phyloP scores from a whole-genome alignment of 306 rosid species.

The Cucurbita pepo region DNA sequence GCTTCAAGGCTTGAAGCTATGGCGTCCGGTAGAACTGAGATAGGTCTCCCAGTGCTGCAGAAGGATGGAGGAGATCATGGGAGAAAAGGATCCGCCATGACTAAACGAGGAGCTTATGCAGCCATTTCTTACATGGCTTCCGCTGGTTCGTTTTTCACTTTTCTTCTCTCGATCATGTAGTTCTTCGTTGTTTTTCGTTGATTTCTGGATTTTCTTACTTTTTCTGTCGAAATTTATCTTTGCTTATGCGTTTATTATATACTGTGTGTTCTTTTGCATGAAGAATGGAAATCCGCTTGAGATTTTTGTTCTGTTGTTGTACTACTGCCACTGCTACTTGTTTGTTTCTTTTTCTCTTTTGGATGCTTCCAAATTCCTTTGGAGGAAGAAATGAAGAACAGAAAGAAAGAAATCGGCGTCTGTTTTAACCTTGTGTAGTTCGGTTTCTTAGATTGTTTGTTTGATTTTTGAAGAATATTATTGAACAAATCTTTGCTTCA shows the following conservation, averaged over 20 bases:
- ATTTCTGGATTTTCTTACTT: not conserved
- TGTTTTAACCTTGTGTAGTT: not conserved
- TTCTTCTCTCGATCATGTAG: not conserved
- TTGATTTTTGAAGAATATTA: not conserved
- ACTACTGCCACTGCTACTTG: not conserved
- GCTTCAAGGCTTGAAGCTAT: not conserved
- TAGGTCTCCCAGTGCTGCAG: conserved; percentile 13
- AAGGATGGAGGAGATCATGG: conserved; percentile 2
- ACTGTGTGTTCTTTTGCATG: not conserved
- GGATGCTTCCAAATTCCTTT: not conserved
- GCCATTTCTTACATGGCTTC: conserved; percentile 63
- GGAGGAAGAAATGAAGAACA: not conserved
- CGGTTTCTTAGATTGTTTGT: not conserved
- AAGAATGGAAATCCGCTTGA: not conserved
- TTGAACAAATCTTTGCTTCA: not conserved
- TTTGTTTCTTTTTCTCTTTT: not conserved
- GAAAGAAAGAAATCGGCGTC: not conserved
- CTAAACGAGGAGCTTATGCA: conserved; percentile 41
- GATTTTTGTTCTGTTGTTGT: not conserved
- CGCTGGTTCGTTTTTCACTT: conserved; percentile 26
- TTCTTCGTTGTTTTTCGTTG: not conserved
- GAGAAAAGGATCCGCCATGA: conserved; percentile 28
- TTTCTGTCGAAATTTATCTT: not conserved
- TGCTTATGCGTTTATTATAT: not conserved
- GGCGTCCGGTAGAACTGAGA: conserved; percentile 10